A percentile compares a stretch with the other conserved stretches of the same genome.
These are phyloP conservation scores for Allantophomopsis lycopodina DNA, from an alignment of 2,329 filamentous ascomycete species.

Conservation along the genomic window DNA sequence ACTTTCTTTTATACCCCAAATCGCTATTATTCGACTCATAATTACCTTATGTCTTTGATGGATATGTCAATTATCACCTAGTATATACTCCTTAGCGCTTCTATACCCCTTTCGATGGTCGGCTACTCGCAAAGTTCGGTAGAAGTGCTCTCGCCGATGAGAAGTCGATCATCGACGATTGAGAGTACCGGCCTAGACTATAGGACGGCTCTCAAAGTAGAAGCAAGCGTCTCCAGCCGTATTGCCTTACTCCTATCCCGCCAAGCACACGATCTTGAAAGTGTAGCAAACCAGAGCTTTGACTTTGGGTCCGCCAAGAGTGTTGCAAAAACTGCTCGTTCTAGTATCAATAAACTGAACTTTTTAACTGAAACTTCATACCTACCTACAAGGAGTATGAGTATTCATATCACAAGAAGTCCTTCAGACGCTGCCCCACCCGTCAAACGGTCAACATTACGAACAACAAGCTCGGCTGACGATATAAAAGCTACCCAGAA, in stretches of 20 bases:
- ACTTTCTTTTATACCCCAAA: no score
- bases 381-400: no score
- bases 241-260: conserved; percentile 3
- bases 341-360: neutral
- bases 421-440: neutral
- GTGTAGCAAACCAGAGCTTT: conserved; percentile 3
- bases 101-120: no score
- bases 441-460: conserved; percentile 1
- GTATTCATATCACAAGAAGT: no score
- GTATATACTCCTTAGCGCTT: no score
- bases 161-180: conserved; percentile 9
- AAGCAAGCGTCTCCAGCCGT: conserved; percentile 8
- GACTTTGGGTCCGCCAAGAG: conserved; percentile 11
- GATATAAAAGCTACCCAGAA: conserved; percentile 3
- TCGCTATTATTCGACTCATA: no score
- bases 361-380: neutral
- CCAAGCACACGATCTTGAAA: no score
- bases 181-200: conserved; percentile 11
- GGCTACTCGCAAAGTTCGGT: no score
- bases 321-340: conserved; percentile 6
- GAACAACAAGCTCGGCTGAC: conserved; percentile 6
- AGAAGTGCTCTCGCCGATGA: conserved; percentile 1
- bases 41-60: no score
- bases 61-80: no score
- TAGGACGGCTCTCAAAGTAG: conserved; percentile 4